Conservation (phyloP, 305 asterid species). For the Fraxinus latifolia region DNA sequence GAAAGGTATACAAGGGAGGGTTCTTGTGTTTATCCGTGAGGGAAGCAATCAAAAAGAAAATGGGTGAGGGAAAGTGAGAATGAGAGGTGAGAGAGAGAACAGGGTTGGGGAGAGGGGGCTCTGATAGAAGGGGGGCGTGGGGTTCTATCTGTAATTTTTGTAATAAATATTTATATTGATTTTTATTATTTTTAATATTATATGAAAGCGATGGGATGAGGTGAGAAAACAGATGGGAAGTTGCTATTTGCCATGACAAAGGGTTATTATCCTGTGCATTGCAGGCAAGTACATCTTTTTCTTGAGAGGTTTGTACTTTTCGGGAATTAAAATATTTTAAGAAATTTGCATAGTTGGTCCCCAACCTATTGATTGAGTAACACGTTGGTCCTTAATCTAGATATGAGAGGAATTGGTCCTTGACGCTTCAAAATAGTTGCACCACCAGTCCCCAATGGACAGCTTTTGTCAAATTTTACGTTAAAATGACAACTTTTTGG, state of each 20-base stretch:
- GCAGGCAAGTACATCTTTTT: background rate
- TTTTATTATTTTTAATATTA: background rate
- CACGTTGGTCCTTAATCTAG: background rate
- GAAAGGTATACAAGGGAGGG: background rate
- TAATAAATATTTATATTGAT: background rate
- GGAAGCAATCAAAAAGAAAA: slow-evolving; percentile 24
- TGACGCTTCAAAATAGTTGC: background rate
- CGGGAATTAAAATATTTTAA: background rate
- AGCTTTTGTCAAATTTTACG: background rate
- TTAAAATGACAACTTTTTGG: background rate
- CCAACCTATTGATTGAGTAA: background rate
- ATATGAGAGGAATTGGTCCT: background rate
- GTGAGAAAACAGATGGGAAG: background rate
- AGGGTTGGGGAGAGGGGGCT: slow-evolving; percentile 7
- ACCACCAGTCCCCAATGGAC: background rate
- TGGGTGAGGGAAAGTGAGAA: slow-evolving; percentile 24
- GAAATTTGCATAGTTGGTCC: background rate
- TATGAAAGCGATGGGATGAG: background rate
- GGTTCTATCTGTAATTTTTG: background rate
- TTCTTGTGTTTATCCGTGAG: background rate
- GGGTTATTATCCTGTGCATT: background rate
- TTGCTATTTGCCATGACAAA: background rate
- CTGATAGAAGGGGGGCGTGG: slow-evolving; percentile 29
- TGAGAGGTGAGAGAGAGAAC: slow-evolving; percentile 39
- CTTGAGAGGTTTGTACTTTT: background rate